phyloP scores from a whole-genome alignment of 805 yeast species.

The Ogataea henricii region DNA sequence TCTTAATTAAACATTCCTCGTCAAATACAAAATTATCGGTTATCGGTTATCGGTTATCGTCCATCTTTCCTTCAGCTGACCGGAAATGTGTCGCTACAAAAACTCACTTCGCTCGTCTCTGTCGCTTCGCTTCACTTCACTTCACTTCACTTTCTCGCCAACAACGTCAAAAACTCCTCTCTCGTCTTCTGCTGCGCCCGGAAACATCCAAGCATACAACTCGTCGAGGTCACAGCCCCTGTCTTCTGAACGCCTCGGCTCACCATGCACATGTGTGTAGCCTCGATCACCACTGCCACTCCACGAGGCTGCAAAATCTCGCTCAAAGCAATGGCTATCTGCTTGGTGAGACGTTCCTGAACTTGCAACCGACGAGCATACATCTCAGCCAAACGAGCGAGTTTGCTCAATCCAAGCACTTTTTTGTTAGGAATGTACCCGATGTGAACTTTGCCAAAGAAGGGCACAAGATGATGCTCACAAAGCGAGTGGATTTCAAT shows the following conservation, averaged over 20 bases:
- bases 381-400: slow-evolving; percentile 97
- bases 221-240: slow-evolving; percentile 89
- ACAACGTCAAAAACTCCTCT: slow-evolving; percentile 86
- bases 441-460: slow-evolving; percentile 94
- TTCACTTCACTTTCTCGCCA: slow-evolving; percentile 50
- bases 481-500: slow-evolving; percentile 90
- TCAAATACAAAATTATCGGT: no score
- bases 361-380: slow-evolving; percentile 94
- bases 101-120: not conserved
- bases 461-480: slow-evolving; percentile 98
- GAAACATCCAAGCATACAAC: slow-evolving; percentile 97
- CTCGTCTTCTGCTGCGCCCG: slow-evolving; percentile 92
- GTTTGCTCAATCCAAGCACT: slow-evolving; percentile 88
- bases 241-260: slow-evolving; percentile 96
- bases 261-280: slow-evolving; percentile 99
- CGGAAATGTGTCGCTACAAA: not conserved
- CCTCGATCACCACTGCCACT: slow-evolving; percentile 97
- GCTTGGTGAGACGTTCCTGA: slow-evolving; percentile 96
- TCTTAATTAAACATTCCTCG: no score
- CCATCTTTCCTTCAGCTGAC: no score
- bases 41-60: no score
- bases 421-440: slow-evolving; percentile 96
- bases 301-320: slow-evolving; percentile 93
- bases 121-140: not conserved
- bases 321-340: slow-evolving; percentile 92